phyloP scores from a whole-genome alignment of 2,329 filamentous ascomycete species.

The Aspergillus glaucus region DNA sequence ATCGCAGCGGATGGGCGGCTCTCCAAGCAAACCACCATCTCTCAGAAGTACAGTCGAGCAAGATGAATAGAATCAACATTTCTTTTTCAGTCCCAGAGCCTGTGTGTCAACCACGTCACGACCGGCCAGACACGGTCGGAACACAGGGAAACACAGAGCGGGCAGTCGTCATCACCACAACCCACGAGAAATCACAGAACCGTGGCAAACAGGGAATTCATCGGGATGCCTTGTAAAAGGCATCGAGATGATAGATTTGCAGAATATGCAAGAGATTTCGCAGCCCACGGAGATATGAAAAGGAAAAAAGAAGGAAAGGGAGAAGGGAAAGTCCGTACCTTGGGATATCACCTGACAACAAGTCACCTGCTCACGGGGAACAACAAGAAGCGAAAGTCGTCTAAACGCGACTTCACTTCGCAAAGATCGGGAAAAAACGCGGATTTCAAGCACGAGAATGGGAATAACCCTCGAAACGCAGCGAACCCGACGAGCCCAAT shows the following conservation, averaged over 20 bases:
- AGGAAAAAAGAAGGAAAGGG: not conserved
- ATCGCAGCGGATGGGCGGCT: slow-evolving; percentile 6
- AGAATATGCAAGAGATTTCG: too few species aligned
- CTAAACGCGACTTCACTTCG: not conserved
- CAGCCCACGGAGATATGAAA: not conserved
- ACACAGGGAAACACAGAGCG: not conserved
- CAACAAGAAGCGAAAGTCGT: not conserved
- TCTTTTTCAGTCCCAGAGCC: too few species aligned
- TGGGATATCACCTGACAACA: not conserved
- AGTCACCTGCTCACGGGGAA: not conserved
- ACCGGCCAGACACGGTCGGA: not conserved
- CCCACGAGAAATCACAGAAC: not conserved
- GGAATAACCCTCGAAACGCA: not conserved
- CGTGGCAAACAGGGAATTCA: too few species aligned
- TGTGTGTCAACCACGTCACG: too few species aligned
- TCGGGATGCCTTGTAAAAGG: not conserved
- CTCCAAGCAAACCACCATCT: not conserved
- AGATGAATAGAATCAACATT: too few species aligned
- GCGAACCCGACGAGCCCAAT: not conserved
- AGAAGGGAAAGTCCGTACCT: not conserved
- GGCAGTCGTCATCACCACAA: not conserved
- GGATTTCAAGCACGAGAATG: not conserved
- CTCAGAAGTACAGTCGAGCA: not conserved
- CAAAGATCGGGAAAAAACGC: not conserved
- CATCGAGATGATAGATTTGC: not conserved